A percentile compares a stretch with the other conserved stretches of the same genome.
Conservation (phyloP, 202 grass and related monocot genomes). For the Dendrocalamus latiflorus region DNA sequence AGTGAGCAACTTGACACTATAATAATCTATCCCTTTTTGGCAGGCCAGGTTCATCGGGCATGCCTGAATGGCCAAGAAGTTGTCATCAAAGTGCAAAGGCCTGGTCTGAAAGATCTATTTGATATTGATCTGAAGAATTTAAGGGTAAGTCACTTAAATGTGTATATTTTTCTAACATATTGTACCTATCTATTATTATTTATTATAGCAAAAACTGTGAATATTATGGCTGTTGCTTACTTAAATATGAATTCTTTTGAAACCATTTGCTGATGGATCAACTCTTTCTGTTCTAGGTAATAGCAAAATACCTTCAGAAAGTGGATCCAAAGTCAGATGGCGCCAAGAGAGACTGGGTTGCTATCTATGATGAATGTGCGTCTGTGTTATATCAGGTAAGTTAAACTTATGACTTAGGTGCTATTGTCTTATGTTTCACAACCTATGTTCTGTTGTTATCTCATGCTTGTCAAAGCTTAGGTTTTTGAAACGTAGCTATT, state of each 20-base stretch:
- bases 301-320: no score
- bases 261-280: not conserved
- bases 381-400: no score
- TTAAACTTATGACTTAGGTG: no score
- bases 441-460: no score
- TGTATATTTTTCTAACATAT: conserved; percentile 3
- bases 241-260: conserved; percentile 15
- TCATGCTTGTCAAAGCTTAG: no score
- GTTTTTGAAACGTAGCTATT: no score
- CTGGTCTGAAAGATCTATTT: conserved; percentile 91
- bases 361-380: no score
- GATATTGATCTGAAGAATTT: conserved; percentile 99
- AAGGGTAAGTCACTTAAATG: conserved; percentile 48
- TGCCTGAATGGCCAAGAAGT: conserved; percentile 80
- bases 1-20: conserved; percentile 2
- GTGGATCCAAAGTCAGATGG: no score
- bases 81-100: conserved; percentile 94
- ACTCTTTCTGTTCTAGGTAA: no score
- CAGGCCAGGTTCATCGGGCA: conserved; percentile 97
- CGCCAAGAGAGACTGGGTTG: no score
- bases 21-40: conserved; percentile 43
- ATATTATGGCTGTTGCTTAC: not conserved
- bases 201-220: conserved; percentile 16
- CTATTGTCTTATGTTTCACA: no score
- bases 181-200: conserved; percentile 3